Base-by-base conservation (phyloP, 768 basidiomycete species). In the Leccinellum albellum region DNA sequence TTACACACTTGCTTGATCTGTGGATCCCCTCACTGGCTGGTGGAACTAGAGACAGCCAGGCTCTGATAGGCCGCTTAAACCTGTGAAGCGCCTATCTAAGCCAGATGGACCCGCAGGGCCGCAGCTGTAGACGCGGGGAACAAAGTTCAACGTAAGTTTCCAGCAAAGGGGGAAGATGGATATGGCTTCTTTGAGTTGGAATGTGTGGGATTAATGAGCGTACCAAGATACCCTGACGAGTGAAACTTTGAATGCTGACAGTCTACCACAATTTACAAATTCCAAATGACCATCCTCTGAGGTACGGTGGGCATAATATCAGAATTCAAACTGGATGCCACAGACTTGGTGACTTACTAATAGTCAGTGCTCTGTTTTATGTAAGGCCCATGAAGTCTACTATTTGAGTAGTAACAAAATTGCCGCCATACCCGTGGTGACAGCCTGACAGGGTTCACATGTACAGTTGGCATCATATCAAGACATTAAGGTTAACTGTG, bases 11-110 rank as follows among this genome's bases (percentile, higher is more conserved):
- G 61, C 42, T 74, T 74, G 3, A 53, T 64, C 10, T 84, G 82
- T 56, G 72, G 68, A 23, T 82, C 79, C 73, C 31, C 83, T n/a
- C 84, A 66, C 9, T 69, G 75, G 35, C 83, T 80, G 82, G 61
- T 64, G 6, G 77, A 77, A 51, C 50, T 26, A 35, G 28, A 45
- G 48, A 40, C 29, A 23, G 13, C 40, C 55, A 47, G 53, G 21
- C 48, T 55, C n/a, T n/a, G n/a, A n/a, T 13, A 14, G 50, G 8
- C 37, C 60, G 1, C 48, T 64, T 17, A 53, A 79, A 58, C 76
- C 78, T 5, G 63, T 70, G 14, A 80, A 81, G 60, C 70, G 77
- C n/a, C 5, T 20, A n/a, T n/a, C 37, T 10, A 20, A 10, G n/a
- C 9, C 37, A 40, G 9, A 40, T 1, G 40, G 40, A 42, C 40